Base-by-base conservation (phyloP, 805 yeast species). In the Yamadazyma sp. region DNA sequence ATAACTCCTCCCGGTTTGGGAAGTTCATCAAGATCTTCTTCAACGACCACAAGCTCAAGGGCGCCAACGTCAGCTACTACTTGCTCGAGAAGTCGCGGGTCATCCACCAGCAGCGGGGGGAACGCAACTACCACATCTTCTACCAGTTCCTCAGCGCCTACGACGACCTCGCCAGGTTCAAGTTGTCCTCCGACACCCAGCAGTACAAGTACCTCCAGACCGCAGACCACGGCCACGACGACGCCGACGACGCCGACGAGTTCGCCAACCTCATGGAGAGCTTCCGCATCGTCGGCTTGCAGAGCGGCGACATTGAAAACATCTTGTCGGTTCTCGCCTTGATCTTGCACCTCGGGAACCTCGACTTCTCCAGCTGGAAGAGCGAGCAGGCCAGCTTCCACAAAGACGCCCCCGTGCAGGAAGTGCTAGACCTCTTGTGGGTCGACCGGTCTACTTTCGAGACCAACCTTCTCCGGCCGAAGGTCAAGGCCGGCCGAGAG, bases 1-100 rank as follows among this genome's bases (percentile, higher is more conserved):
- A 90, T 59, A 93, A 93, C 60, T 89, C 97, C 3, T 91, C 98
- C 5, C 77, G 99, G 54, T 93, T 93, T 59, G 99, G 99, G 25
- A 93, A 93, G 63, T 93, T 93, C 54, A 86, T 93, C 46, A 84
- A 89, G 53, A 85, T 93, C 42, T 88, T 81, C 55, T 86, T 91
- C 49, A 35, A 42, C 31, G 27, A 37, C 14, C 72, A 75, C 39
- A 57, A 71, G 8, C 82, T 93, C 30, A 70, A 77, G 14, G 96
- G 96, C 9, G 98, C 98, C 8, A 82, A 85, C 47, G 88, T 93
- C 34, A 96, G 91, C 52, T 93, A 96, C 87, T 93, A 93, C 52
- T 66, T 93, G 16, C 65, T 93, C 27, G 99, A 93, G 57, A 93
- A 93, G 60, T 87, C 97, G 4, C 78, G 99, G 52, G 95, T 93